phyloP scores from a whole-genome alignment of 371 early-diverging fungal genomes.

The Mortierella sp. region DNA sequence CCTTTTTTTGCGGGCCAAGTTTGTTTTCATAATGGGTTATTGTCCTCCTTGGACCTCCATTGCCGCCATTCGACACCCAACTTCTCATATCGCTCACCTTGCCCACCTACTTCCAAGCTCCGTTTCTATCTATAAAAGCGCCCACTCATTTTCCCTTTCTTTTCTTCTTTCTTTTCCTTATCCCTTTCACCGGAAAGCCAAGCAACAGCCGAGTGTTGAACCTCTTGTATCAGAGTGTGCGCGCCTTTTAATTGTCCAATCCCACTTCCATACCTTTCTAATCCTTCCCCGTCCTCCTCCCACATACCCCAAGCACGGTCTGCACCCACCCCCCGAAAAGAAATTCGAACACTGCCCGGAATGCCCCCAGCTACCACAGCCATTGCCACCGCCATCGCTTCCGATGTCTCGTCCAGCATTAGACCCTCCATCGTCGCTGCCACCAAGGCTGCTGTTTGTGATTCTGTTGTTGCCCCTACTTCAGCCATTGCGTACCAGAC shows the following conservation, averaged over 20 bases:
- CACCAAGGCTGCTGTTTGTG: neutral
- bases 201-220: neutral
- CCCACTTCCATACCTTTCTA: slow-evolving; percentile 5
- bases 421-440: neutral
- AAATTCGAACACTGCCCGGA: slow-evolving; percentile 32
- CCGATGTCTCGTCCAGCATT: neutral
- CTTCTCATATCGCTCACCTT: neutral
- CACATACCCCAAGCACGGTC: slow-evolving; percentile 42
- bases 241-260: slow-evolving; percentile 5
- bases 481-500: slow-evolving; percentile 22
- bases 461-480: neutral
- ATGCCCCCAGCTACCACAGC: slow-evolving; percentile 39
- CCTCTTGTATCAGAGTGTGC: slow-evolving; percentile 9
- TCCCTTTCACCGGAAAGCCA: slow-evolving; percentile 9
- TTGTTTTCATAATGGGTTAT: neutral
- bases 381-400: slow-evolving; percentile 8
- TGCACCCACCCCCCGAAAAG: slow-evolving; percentile 50
- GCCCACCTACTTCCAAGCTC: slow-evolving; percentile 5
- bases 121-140: slow-evolving; percentile 13
- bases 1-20: neutral
- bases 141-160: neutral
- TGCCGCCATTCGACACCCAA: neutral
- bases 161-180: neutral
- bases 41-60: neutral
- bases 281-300: neutral